Percentiles rank a stretch among this genome's conserved stretches.
These are phyloP conservation scores for Penicillium alfredii DNA, from an alignment of 495 filamentous ascomycete species.

Conservation along the genomic window DNA sequence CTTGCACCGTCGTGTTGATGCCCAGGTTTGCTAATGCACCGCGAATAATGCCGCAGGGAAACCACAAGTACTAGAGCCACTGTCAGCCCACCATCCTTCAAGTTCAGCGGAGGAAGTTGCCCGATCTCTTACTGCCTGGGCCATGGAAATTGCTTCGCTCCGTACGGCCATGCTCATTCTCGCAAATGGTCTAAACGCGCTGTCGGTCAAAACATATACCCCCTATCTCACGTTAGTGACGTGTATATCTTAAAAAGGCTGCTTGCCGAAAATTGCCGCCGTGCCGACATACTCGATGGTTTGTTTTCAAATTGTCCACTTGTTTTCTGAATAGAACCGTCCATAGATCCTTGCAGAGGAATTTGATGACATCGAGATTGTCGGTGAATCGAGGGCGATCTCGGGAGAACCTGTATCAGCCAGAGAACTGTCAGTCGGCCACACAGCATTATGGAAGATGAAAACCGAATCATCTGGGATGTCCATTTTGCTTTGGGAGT, in stretches of 20 bases:
- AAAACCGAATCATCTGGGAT: no score
- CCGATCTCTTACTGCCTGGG: constrained; percentile 66
- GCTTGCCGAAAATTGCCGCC: no score
- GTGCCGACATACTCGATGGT: constrained; percentile 83
- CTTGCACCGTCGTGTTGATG: constrained; percentile 84
- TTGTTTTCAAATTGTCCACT: constrained; percentile 97
- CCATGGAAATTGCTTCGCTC: constrained; percentile 62
- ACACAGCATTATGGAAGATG: not conserved
- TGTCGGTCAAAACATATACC: constrained; percentile 94
- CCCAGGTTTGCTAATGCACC: constrained; percentile 86
- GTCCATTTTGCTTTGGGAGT: no score
- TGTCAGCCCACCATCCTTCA: no score
- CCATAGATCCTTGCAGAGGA: constrained; percentile 97
- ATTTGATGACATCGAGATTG: constrained; percentile 90
- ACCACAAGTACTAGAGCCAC: constrained; percentile 71
- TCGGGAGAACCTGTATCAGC: constrained; percentile 64
- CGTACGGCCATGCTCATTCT: constrained; percentile 77
- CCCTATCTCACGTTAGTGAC: constrained; percentile 47
- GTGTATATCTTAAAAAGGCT: not conserved
- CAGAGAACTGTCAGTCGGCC: no score
- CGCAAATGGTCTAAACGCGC: constrained; percentile 79
- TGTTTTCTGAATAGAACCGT: constrained; percentile 90
- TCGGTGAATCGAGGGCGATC: constrained; percentile 82
- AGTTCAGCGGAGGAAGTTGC: not conserved
- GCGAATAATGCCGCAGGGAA: constrained; percentile 85